These are phyloP conservation scores for Oryza glaberrima DNA, from an alignment of 176 grass and related monocot genomes.

Conservation along the genomic window DNA sequence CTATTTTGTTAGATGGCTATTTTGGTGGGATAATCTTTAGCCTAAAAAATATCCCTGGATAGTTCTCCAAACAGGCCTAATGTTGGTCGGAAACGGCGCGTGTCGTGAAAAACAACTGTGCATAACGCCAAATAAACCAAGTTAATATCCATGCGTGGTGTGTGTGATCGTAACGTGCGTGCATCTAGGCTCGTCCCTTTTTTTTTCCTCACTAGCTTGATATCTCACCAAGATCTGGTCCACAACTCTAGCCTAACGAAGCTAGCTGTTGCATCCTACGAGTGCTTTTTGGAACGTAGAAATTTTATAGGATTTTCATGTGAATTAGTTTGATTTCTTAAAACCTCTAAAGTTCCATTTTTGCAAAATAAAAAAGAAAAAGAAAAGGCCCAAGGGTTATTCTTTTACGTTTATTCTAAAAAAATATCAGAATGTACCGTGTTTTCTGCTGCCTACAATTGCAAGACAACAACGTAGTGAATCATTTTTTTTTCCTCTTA, in stretches of 20 bases:
- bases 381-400: too few relatives aligned
- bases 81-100: not conserved
- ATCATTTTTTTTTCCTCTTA: not conserved
- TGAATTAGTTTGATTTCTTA: too few relatives aligned
- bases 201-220: not conserved
- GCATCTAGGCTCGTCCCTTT: not conserved
- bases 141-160: not conserved
- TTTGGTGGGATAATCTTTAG: too few relatives aligned
- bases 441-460: not conserved
- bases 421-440: not conserved
- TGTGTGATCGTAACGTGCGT: not conserved
- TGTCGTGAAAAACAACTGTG: not conserved
- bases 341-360: too few relatives aligned
- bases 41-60: too few relatives aligned
- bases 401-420: not conserved
- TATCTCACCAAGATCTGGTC: not conserved
- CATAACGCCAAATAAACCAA: not conserved
- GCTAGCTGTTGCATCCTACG: not conserved
- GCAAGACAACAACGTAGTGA: not conserved
- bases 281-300: too few relatives aligned
- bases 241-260: not conserved
- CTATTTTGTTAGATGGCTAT: too few relatives aligned
- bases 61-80: too few relatives aligned
- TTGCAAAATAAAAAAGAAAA: too few relatives aligned
- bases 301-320: too few relatives aligned